phyloP scores from a whole-genome alignment of 352 stramenopile species.

The Globisporangium spinosum region DNA sequence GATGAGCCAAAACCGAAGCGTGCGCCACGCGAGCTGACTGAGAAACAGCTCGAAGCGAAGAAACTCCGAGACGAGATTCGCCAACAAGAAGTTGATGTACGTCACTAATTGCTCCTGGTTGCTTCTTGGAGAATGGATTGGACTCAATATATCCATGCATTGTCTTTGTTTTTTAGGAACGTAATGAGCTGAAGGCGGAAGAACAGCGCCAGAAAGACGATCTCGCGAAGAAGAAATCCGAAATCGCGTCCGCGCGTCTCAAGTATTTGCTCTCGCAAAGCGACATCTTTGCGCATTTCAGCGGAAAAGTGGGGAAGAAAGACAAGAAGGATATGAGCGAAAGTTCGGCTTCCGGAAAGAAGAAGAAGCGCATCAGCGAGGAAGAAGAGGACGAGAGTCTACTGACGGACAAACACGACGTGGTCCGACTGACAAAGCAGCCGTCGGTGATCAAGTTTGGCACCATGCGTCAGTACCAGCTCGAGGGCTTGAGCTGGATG shows the following conservation, averaged over 20 bases:
- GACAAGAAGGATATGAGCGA: constrained; percentile 44
- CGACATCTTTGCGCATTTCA: constrained; percentile 98
- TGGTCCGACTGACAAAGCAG: constrained; percentile 90
- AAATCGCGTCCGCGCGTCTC: constrained; percentile 80
- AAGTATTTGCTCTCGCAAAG: constrained; percentile 95
- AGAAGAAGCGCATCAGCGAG: constrained; percentile 89
- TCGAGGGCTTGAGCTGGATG: constrained; percentile 98
- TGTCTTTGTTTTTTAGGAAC: constrained; percentile 26
- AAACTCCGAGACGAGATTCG: constrained; percentile 62
- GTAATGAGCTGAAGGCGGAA: constrained; percentile 71
- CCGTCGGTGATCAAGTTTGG: constrained; percentile 92
- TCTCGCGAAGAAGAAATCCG: constrained; percentile 70
- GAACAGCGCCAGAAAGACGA: constrained; percentile 78
- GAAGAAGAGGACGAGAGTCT: constrained; percentile 78
- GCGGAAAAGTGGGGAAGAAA: constrained; percentile 80
- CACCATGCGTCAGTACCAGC: constrained; percentile 97
- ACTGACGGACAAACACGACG: constrained; percentile 75
- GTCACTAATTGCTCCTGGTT: not conserved
- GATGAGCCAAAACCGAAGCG: constrained; percentile 45
- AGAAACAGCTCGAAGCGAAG: constrained; percentile 72
- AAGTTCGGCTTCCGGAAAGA: constrained; percentile 38
- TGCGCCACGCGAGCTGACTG: constrained; percentile 42
- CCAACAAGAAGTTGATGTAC: constrained; percentile 54
- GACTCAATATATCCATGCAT: not conserved
- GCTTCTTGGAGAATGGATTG: not conserved